These are phyloP conservation scores for Monosporascus sp. DNA, from an alignment of 2,329 filamentous ascomycete genomes.

Conservation along the genomic window DNA sequence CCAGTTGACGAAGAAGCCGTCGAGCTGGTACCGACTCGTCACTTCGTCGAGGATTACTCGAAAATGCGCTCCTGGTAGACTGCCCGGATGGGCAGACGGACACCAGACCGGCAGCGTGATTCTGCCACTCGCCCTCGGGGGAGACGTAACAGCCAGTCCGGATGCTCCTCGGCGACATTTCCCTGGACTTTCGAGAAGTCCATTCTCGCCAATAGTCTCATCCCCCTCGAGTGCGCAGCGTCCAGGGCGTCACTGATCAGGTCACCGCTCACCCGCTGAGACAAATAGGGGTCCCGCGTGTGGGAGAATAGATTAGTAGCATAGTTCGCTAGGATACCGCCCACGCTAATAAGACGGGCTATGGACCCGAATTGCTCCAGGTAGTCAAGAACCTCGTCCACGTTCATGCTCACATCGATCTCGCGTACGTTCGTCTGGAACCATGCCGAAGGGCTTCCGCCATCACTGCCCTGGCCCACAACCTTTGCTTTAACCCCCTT, in stretches of 20 bases:
- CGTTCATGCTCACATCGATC: slow-evolving; percentile 13
- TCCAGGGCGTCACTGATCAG: slow-evolving; percentile 8
- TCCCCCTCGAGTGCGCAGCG: slow-evolving; percentile 3
- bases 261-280: slow-evolving; percentile 7
- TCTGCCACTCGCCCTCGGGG: slow-evolving; percentile 8
- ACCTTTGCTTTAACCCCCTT: neutral
- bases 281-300: slow-evolving; percentile 3
- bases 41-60: slow-evolving; percentile 12
- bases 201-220: slow-evolving; percentile 10
- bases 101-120: slow-evolving; percentile 9
- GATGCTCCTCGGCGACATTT: slow-evolving; percentile 7
- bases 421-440: slow-evolving; percentile 12
- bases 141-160: slow-evolving; percentile 12
- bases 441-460: slow-evolving; percentile 11
- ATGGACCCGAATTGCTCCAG: slow-evolving; percentile 6
- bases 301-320: slow-evolving; percentile 8
- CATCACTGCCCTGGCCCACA: slow-evolving; percentile 3
- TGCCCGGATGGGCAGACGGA: slow-evolving; percentile 10
- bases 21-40: slow-evolving; percentile 7
- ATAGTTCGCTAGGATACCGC: slow-evolving; percentile 12
- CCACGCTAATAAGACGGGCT: slow-evolving; percentile 10
- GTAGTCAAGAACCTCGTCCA: slow-evolving; percentile 5
- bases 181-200: slow-evolving; percentile 12
- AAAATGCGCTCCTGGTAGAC: slow-evolving; percentile 13
- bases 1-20: slow-evolving; percentile 17